Conservation (phyloP, 2,329 filamentous ascomycete genomes). For the Salinomyces thailandicus region DNA sequence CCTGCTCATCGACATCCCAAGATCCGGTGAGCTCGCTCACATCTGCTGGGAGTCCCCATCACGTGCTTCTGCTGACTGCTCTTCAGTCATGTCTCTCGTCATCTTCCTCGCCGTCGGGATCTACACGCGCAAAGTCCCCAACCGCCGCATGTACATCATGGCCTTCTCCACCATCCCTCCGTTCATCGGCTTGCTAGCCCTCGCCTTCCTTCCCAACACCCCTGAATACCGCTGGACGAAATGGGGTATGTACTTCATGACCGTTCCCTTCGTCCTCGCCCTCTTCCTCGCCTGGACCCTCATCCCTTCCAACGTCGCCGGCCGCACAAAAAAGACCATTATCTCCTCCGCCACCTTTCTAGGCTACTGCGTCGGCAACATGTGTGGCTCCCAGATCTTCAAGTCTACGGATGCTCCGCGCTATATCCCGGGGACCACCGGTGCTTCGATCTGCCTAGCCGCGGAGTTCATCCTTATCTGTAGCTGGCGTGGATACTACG, state of each 20-base stretch:
- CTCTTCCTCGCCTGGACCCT: conserved; percentile 28
- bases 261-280: conserved; percentile 23
- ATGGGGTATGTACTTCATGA: conserved; percentile 28
- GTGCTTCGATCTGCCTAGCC: conserved; percentile 29
- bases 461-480: conserved; percentile 27
- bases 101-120: conserved; percentile 25
- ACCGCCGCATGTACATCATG: conserved; percentile 28
- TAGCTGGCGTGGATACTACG: conserved; percentile 32
- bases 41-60: not conserved
- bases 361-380: conserved; percentile 40
- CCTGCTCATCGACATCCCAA: conserved; percentile 25
- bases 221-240: conserved; percentile 27
- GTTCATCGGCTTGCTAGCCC: conserved; percentile 26
- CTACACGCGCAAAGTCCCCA: conserved; percentile 22
- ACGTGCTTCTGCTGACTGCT: not conserved
- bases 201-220: conserved; percentile 27
- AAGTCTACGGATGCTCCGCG: conserved; percentile 33
- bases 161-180: conserved; percentile 21
- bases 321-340: conserved; percentile 39
- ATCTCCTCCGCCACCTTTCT: conserved; percentile 38
- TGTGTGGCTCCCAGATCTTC: conserved; percentile 40
- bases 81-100: conserved; percentile 19
- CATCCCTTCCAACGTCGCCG: conserved; percentile 37
- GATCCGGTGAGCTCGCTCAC: conserved; percentile 12
- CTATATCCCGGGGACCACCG: conserved; percentile 35